phyloP scores from a whole-genome alignment of 768 basidiomycete genomes.

The Termitomyces sp. region DNA sequence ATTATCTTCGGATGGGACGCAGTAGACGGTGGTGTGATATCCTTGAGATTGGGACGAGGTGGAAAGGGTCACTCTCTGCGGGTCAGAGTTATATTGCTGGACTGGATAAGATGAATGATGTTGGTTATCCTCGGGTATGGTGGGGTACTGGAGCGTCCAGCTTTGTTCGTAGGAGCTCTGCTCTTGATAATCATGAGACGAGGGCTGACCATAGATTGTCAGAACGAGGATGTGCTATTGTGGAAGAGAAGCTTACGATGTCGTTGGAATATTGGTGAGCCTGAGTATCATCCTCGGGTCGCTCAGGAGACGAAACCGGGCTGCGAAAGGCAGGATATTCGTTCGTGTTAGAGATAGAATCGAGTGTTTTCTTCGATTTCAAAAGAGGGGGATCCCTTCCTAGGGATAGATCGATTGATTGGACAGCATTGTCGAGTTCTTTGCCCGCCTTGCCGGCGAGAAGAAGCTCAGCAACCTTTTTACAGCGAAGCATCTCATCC shows the following conservation, averaged over 20 bases:
- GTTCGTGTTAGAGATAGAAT: not conserved
- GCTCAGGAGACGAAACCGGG: constrained; percentile 22
- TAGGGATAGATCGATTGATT: constrained; percentile 19
- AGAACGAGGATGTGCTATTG: not conserved
- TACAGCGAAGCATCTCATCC: constrained; percentile 44
- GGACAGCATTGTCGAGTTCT: constrained; percentile 41
- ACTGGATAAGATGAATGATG: not conserved
- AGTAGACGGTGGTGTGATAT: not conserved
- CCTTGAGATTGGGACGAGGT: not conserved
- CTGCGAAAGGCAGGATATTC: constrained; percentile 22
- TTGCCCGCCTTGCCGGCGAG: constrained; percentile 44
- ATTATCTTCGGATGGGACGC: not conserved
- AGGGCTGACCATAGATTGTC: not conserved
- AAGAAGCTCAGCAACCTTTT: constrained; percentile 44
- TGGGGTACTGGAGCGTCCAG: constrained; percentile 2
- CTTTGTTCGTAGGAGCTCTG: not conserved
- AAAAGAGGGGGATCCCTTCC: constrained; percentile 5
- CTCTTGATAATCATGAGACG: not conserved
- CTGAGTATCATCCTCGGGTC: not conserved
- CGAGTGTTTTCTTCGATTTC: not conserved
- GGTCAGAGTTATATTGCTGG: constrained; percentile 1
- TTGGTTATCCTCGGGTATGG: not conserved
- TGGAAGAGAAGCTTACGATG: not conserved
- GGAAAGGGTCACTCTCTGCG: not conserved
- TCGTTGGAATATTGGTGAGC: constrained; percentile 2